Evolutionary conservation across 139 green algal species (phyloP).

Genomic region (Pycnococcus provasolii): DNA sequence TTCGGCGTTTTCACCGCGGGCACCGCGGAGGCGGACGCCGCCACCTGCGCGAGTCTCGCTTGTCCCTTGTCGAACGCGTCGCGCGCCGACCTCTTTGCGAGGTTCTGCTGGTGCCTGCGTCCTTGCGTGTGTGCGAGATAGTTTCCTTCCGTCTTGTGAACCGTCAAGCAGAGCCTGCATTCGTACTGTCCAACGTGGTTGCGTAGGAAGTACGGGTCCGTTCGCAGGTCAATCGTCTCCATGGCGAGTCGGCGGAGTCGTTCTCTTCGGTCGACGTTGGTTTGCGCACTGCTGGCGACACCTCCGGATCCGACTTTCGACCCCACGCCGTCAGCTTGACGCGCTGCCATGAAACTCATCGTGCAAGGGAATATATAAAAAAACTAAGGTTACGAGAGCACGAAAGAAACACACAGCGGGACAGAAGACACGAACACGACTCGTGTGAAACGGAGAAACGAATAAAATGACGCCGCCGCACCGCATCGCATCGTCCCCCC

Average conservation of each 20-base stretch:
- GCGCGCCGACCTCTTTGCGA: slow-evolving; percentile 90
- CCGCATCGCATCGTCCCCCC: too few relatives aligned
- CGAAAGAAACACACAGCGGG: too few relatives aligned
- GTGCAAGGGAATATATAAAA: too few relatives aligned
- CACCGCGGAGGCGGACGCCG: background rate
- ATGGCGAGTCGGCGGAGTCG: slow-evolving; percentile 84
- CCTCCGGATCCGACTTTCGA: slow-evolving; percentile 10
- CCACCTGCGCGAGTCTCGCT: slow-evolving; percentile 22
- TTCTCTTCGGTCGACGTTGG: slow-evolving; percentile 69
- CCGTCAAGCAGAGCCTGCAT: slow-evolving; percentile 91
- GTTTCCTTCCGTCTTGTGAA: slow-evolving; percentile 99
- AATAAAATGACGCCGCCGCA: too few relatives aligned
- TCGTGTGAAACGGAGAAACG: too few relatives aligned
- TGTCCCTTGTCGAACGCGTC: slow-evolving; percentile 66
- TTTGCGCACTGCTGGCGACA: background rate
- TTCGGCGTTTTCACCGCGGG: slow-evolving; percentile 53
- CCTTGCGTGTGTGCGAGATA: slow-evolving; percentile 96
- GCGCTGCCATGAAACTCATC: too few relatives aligned
- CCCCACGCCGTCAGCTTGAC: background rate
- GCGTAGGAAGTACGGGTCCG: slow-evolving; percentile 98
- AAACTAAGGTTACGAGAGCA: too few relatives aligned
- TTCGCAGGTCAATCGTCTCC: slow-evolving; percentile 96
- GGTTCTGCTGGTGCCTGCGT: slow-evolving; percentile 95
- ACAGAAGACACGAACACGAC: too few relatives aligned
- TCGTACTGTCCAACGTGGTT: slow-evolving; percentile 97